These are phyloP conservation scores for Kitagawia praeruptora DNA, from an alignment of 129 eudicot species.

Conservation along the genomic window DNA sequence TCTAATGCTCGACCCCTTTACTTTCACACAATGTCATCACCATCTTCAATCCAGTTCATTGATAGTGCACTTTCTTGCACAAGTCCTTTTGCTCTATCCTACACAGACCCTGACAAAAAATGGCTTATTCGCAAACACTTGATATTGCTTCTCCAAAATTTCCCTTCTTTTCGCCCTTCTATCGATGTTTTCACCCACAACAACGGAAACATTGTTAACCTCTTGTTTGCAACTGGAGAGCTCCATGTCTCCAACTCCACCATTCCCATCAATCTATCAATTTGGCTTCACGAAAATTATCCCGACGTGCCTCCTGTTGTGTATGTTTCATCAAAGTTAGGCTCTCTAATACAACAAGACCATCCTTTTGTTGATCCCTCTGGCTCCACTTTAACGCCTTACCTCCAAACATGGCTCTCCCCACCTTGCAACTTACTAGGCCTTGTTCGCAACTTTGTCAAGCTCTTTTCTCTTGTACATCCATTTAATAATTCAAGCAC, in stretches of 20 bases:
- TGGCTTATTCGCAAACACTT: slow-evolving; percentile 59
- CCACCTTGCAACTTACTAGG: slow-evolving; percentile 29
- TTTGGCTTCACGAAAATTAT: slow-evolving; percentile 62
- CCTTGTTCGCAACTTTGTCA: slow-evolving; percentile 36
- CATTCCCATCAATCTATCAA: slow-evolving; percentile 27
- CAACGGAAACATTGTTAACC: slow-evolving; percentile 41
- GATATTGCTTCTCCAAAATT: slow-evolving; percentile 34
- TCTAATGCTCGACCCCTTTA: background rate
- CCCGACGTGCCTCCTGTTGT: slow-evolving; percentile 48
- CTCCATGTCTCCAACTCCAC: slow-evolving; percentile 23
- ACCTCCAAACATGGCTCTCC: slow-evolving; percentile 41
- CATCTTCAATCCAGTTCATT: slow-evolving; percentile 36
- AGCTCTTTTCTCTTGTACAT: slow-evolving; percentile 42
- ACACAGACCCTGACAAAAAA: slow-evolving; percentile 52
- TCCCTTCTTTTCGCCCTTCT: slow-evolving; percentile 32
- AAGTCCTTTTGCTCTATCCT: slow-evolving; percentile 28
- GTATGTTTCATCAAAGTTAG: slow-evolving; percentile 23
- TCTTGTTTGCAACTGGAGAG: slow-evolving; percentile 38
- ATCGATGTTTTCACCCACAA: slow-evolving; percentile 31
- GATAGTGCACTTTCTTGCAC: slow-evolving; percentile 49
- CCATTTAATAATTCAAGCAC: slow-evolving; percentile 22
- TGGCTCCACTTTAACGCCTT: slow-evolving; percentile 34
- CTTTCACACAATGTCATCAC: slow-evolving; percentile 1
- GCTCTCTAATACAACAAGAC: slow-evolving; percentile 21
- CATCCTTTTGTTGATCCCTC: slow-evolving; percentile 54